phyloP scores from a whole-genome alignment of 805 yeast genomes.

The Vanderwaltozyma polyspora region DNA sequence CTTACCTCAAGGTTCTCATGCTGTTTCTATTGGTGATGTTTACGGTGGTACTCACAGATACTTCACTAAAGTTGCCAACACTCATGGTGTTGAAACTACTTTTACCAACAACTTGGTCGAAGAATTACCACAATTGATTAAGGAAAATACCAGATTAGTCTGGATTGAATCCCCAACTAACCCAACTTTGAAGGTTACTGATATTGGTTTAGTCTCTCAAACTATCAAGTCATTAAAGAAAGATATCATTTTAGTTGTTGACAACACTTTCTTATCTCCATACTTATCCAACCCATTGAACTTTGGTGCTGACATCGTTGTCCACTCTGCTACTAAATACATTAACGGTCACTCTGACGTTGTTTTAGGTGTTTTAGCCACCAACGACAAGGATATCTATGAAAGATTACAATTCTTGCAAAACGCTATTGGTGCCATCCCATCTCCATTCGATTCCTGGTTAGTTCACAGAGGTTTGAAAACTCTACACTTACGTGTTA shows the following conservation, averaged over 20 bases:
- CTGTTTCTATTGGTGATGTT: slow-evolving; percentile 72
- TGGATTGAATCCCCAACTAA: slow-evolving; percentile 88
- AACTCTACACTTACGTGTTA: slow-evolving; percentile 71
- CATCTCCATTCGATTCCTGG: slow-evolving; percentile 88
- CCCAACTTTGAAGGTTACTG: slow-evolving; percentile 75
- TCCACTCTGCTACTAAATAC: slow-evolving; percentile 83
- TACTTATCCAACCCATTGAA: slow-evolving; percentile 74
- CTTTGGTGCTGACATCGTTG: slow-evolving; percentile 79
- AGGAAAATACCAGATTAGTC: slow-evolving; percentile 56
- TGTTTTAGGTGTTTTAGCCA: slow-evolving; percentile 73
- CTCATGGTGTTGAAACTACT: slow-evolving; percentile 61
- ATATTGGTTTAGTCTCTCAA: slow-evolving; percentile 50
- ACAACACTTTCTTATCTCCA: slow-evolving; percentile 82
- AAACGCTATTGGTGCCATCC: slow-evolving; percentile 81
- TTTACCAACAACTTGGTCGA: slow-evolving; percentile 54
- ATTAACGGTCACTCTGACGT: slow-evolving; percentile 90
- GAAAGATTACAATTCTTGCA: slow-evolving; percentile 65
- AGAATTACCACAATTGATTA: slow-evolving; percentile 47
- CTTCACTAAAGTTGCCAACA: slow-evolving; percentile 72
- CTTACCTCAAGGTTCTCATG: slow-evolving; percentile 60
- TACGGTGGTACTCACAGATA: slow-evolving; percentile 90
- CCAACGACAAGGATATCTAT: slow-evolving; percentile 49
- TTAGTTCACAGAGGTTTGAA: slow-evolving; percentile 86
- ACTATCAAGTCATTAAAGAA: slow-evolving; percentile 43
- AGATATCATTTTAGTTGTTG: slow-evolving; percentile 58